Percentiles rank a stretch among this genome's conserved stretches.
These are phyloP conservation scores for Aspergillus versicolor DNA, from an alignment of 2,329 filamentous ascomycete genomes.

Conservation along the genomic window DNA sequence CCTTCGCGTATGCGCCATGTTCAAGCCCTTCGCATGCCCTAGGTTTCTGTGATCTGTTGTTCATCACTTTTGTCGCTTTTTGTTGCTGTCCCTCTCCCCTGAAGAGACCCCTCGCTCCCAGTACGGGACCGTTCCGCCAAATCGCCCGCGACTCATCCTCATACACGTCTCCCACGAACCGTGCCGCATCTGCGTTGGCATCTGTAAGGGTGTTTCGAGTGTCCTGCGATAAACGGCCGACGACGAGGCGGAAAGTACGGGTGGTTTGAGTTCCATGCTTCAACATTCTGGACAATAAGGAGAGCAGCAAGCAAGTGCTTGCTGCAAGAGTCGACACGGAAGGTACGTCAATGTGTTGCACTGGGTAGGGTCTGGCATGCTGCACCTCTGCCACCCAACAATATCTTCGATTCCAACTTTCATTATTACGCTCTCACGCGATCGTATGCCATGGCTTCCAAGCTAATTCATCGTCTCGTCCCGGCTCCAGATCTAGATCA, in stretches of 20 bases:
- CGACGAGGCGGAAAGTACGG: slow-evolving; percentile 25
- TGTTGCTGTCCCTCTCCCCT: slow-evolving; percentile 15
- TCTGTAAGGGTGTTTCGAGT: slow-evolving; percentile 15
- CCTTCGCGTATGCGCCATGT: slow-evolving; percentile 35
- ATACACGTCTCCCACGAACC: slow-evolving; percentile 6
- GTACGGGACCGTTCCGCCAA: slow-evolving; percentile 4
- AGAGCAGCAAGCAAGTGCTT: slow-evolving; percentile 50
- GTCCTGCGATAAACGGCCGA: slow-evolving; percentile 26
- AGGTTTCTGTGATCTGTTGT: slow-evolving; percentile 30
- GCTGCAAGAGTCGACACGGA: slow-evolving; percentile 49
- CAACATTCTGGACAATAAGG: slow-evolving; percentile 46
- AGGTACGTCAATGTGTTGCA: slow-evolving; percentile 33
- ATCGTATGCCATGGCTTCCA: slow-evolving; percentile 9
- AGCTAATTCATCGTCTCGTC: slow-evolving; percentile 14
- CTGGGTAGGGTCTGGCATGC: slow-evolving; percentile 5
- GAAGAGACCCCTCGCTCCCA: slow-evolving; percentile 15
- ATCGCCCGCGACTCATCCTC: slow-evolving; percentile 9
- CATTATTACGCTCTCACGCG: neutral
- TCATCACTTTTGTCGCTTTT: slow-evolving; percentile 9
- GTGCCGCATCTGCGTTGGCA: slow-evolving; percentile 4
- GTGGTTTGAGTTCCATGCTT: slow-evolving; percentile 44
- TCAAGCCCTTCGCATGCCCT: slow-evolving; percentile 27
- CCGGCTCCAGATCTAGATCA: slow-evolving; percentile 36
- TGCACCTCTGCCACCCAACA: neutral
- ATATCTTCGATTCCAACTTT: neutral